A percentile compares a stretch with the other conserved stretches of the same genome.
These are phyloP conservation scores for Aureobasidium subglaciale DNA, from an alignment of 2,329 filamentous ascomycete species.

Conservation along the genomic window DNA sequence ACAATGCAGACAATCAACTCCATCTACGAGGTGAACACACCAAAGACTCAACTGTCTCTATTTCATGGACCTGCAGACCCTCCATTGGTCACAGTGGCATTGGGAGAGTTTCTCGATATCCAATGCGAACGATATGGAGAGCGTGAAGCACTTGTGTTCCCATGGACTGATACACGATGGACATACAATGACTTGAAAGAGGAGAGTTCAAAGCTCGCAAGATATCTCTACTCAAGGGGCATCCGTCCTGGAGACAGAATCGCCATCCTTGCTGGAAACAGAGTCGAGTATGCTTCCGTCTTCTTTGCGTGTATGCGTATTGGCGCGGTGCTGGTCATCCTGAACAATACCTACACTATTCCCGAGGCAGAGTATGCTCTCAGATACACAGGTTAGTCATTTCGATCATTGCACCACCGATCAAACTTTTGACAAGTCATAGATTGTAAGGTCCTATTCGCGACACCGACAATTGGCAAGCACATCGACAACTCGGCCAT, in stretches of 20 bases:
- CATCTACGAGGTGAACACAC: conserved; percentile 12
- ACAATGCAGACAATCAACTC: conserved; percentile 14
- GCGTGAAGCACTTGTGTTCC: conserved; percentile 63
- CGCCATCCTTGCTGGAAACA: conserved; percentile 64
- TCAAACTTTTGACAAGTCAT: conserved; percentile 25
- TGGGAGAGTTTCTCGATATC: conserved; percentile 64
- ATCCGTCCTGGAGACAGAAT: conserved; percentile 63
- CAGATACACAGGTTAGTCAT: conserved; percentile 56
- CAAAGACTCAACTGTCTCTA: conserved; percentile 38
- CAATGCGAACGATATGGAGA: conserved; percentile 60
- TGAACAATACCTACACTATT: conserved; percentile 77
- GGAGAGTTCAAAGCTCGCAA: conserved; percentile 33
- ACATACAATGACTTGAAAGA: conserved; percentile 44
- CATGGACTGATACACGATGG: conserved; percentile 70
- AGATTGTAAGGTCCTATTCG: conserved; percentile 58
- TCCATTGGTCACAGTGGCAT: conserved; percentile 62
- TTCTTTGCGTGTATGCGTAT: conserved; percentile 61
- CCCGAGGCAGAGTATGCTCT: conserved; percentile 65
- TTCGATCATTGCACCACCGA: not conserved
- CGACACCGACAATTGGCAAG: conserved; percentile 60
- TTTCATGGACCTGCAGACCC: conserved; percentile 63
- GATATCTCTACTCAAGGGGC: conserved; percentile 54
- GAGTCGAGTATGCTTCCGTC: conserved; percentile 53
- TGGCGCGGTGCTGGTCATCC: conserved; percentile 55
- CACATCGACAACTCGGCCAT: conserved; percentile 54